phyloP scores from a whole-genome alignment of 768 basidiomycete species.

The Dacryopinax spathularia region DNA sequence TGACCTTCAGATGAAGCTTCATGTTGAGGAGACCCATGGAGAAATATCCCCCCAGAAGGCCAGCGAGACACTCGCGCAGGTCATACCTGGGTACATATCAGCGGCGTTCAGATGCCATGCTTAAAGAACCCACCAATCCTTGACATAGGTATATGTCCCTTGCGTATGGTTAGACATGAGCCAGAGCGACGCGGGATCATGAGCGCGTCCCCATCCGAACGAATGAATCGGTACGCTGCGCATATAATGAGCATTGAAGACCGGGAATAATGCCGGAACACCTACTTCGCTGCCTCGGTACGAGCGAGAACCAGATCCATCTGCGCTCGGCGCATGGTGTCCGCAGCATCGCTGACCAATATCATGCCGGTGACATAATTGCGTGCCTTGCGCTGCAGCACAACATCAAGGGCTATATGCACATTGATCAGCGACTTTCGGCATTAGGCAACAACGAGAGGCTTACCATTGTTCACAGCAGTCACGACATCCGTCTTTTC shows the following conservation, averaged over 20 bases:
- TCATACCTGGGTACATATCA: slow-evolving; percentile 41
- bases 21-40: slow-evolving; percentile 83
- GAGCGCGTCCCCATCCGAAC: slow-evolving; percentile 90
- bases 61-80: slow-evolving; percentile 79
- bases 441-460: background rate
- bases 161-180: slow-evolving; percentile 96
- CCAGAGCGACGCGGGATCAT: slow-evolving; percentile 96
- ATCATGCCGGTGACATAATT: slow-evolving; percentile 86
- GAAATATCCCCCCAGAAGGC: slow-evolving; percentile 93
- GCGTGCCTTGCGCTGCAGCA: slow-evolving; percentile 83
- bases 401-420: slow-evolving; percentile 65
- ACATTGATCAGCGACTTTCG: background rate
- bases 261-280: background rate
- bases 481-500: slow-evolving; percentile 96
- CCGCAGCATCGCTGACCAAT: slow-evolving; percentile 82
- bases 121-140: slow-evolving; percentile 51
- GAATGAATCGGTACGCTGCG: slow-evolving; percentile 78
- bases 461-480: slow-evolving; percentile 84
- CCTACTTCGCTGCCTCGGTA: slow-evolving; percentile 77
- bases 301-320: slow-evolving; percentile 98
- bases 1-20: slow-evolving; percentile 89
- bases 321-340: slow-evolving; percentile 83
- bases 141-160: slow-evolving; percentile 95
- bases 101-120: background rate
- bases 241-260: background rate